Base-by-base conservation (phyloP, 1,139 yeast species). In the Petasospora rhodanensis region DNA sequence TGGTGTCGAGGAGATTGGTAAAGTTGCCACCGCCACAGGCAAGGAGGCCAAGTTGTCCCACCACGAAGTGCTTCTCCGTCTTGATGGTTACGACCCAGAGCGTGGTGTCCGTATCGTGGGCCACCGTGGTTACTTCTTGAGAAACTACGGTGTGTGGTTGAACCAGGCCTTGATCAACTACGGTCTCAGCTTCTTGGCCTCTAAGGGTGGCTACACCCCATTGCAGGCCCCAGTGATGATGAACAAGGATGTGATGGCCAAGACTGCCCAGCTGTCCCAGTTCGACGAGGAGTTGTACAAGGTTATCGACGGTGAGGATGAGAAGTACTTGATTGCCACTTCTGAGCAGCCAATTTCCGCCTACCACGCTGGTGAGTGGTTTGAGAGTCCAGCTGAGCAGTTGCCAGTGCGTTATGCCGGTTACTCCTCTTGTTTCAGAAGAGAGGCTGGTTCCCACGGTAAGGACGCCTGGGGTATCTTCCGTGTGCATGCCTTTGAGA, bases 391-490 rank as follows among this genome's bases (percentile, higher is more conserved):
- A 41, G 79, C 81, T 44, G 97, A 89, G 65, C 98, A 91, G 70
- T 73, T 91, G 54, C 99, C 99, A 43, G 76, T 86, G 47, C 79
- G 85, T 65, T 91, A 91, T 57, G 99, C 96, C 33, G 99, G 99
- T 52, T 91, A 81, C 70, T 87, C 97, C 20, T 83, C 96, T 33
- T 91, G 98, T 77, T 91, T 91, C 79, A 83, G 99, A 66, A 85
- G 98, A 68, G 99, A 91, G 70, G 98, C 99, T 41, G 99, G 99
- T 49, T 81, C 96, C 45, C 97, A 91, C 58, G 99, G 99, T 63
- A 91, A 91, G 65, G 99, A 91, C 58, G 98, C 99, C 29, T 93
- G 99, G 98, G 98, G 99, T 66, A 89, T 93, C 51, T 91, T 91
- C 79, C 81, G 99, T 66, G 98, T 91, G 40, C 99, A 91, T 60